A percentile compares a stretch with the other conserved stretches of the same genome.
phyloP scores from a whole-genome alignment of 345 rosid genomes.

The Lepidium africanum region DNA sequence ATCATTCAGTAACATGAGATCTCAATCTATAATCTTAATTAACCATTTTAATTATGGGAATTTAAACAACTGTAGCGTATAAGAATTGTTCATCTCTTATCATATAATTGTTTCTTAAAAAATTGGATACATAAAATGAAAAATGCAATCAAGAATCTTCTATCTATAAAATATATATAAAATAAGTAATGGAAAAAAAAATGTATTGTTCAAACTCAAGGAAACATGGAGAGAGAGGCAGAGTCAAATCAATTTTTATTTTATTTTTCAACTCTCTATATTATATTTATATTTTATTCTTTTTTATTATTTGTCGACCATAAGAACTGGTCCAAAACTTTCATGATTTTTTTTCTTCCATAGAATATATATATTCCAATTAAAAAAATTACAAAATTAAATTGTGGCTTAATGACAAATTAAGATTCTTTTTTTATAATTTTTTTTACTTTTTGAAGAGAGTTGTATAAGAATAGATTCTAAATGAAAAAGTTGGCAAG shows the following conservation, averaged over 20 bases:
- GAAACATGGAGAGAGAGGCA: neutral
- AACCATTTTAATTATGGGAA: neutral
- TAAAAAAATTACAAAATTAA: neutral
- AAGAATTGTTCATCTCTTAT: constrained; percentile 16
- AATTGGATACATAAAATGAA: neutral
- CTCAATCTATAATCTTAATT: constrained; percentile 4
- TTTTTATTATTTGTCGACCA: constrained; percentile 17
- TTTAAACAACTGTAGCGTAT: constrained; percentile 12
- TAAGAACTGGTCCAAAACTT: constrained; percentile 24
- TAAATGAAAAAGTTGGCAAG: constrained; percentile 21
- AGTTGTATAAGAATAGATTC: constrained; percentile 32
- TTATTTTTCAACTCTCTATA: neutral
- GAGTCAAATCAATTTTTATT: neutral
- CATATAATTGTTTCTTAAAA: neutral
- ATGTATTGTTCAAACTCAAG: neutral
- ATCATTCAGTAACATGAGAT: constrained; percentile 13
- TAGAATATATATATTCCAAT: neutral
- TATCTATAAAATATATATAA: too few species aligned
- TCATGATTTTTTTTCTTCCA: neutral
- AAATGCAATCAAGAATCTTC: neutral
- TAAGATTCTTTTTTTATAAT: constrained; percentile 6
- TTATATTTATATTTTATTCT: constrained; percentile 10
- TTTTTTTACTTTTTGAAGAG: neutral
- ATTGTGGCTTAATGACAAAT: constrained; percentile 12
- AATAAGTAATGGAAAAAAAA: too few species aligned